Conservation (phyloP, 805 yeast species). For the Yarrowia alimentaria region DNA sequence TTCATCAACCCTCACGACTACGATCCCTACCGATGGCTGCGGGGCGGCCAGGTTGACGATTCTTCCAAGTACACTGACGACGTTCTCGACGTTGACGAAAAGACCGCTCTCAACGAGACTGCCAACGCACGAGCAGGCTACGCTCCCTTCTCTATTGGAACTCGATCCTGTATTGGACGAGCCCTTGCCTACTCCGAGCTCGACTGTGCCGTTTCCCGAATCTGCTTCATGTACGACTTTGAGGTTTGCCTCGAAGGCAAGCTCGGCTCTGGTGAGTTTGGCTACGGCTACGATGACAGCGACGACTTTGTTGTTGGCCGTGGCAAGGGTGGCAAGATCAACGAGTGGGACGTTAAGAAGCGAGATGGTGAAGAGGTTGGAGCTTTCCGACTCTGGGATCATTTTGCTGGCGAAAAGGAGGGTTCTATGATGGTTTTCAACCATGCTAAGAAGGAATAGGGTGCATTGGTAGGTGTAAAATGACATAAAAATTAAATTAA, state of each 20-base stretch:
- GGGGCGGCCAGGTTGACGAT: conserved; percentile 23
- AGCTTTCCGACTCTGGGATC: conserved; percentile 31
- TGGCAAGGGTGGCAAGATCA: conserved; percentile 26
- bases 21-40: conserved; percentile 30
- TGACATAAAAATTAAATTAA: neutral
- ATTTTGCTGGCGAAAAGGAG: conserved; percentile 30
- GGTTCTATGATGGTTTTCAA: conserved; percentile 29
- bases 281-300: conserved; percentile 28
- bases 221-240: conserved; percentile 30
- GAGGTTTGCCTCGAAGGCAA: conserved; percentile 29
- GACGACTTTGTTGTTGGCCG: conserved; percentile 28
- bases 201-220: conserved; percentile 30
- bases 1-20: conserved; percentile 28
- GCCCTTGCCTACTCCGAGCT: conserved; percentile 30
- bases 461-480: conserved; percentile 20
- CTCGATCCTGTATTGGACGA: conserved; percentile 31
- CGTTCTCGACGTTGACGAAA: conserved; percentile 3
- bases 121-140: conserved; percentile 29
- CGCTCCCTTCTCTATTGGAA: conserved; percentile 31
- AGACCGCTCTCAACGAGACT: conserved; percentile 13
- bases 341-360: conserved; percentile 21
- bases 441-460: conserved; percentile 19
- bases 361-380: conserved; percentile 28
- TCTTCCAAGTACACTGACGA: conserved; percentile 16
- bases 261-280: conserved; percentile 29